phyloP scores from a whole-genome alignment of 352 stramenopile genomes.

The Phytophthora citricola region DNA sequence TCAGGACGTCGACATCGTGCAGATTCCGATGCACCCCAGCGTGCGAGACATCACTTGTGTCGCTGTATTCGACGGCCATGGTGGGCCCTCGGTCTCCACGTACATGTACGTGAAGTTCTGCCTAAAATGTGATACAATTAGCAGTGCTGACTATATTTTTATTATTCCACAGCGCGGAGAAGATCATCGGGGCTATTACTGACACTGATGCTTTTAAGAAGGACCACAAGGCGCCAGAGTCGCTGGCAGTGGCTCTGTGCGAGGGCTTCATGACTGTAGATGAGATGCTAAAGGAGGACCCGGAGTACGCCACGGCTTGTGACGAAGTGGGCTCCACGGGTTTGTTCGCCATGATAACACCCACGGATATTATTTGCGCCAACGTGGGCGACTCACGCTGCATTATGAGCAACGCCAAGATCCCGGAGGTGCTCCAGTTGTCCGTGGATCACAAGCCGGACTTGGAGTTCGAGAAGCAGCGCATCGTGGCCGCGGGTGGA shows the following conservation, averaged over 20 bases:
- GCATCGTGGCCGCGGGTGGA: constrained; percentile 82
- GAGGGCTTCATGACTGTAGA: constrained; percentile 81
- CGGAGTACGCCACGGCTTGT: constrained; percentile 61
- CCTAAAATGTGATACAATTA: background rate
- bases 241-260: constrained; percentile 73
- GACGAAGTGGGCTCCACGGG: constrained; percentile 88
- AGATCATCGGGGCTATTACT: constrained; percentile 70
- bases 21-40: constrained; percentile 66
- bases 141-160: constrained; percentile 15
- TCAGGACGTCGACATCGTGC: constrained; percentile 79
- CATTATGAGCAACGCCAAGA: constrained; percentile 82
- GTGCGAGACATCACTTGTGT: constrained; percentile 69
- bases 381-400: constrained; percentile 90
- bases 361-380: constrained; percentile 80
- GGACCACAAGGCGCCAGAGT: constrained; percentile 72
- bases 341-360: constrained; percentile 82
- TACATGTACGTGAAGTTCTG: constrained; percentile 57
- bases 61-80: constrained; percentile 87
- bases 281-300: constrained; percentile 75
- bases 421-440: constrained; percentile 75
- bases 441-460: constrained; percentile 90
- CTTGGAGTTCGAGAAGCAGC: constrained; percentile 86
- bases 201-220: constrained; percentile 78
- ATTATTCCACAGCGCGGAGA: constrained; percentile 60
- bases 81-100: constrained; percentile 68